Base-by-base conservation (phyloP, 1,284 basidiomycete genomes). In the Coriolopsis trogii region DNA sequence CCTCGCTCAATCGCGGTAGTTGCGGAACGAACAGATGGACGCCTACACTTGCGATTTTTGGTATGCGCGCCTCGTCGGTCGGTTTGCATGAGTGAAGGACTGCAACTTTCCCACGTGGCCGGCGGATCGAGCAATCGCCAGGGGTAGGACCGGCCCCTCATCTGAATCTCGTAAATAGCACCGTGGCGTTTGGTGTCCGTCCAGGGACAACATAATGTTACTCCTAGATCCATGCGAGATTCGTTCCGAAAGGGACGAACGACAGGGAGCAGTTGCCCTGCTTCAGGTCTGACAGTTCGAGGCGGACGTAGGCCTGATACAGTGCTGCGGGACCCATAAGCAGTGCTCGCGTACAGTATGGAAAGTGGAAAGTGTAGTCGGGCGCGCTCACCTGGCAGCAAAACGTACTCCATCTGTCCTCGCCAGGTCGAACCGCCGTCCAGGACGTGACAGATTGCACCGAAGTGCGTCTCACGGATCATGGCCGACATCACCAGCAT, bases 381-480 rank as follows among this genome's bases (percentile, higher is more conserved):
- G 24, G 33, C 33, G 28, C 33, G 36, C n/a, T 26, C 41, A 39
- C 36, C 46, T 31, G 23, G 21, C 15, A 15, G 34, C 20, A 20
- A 12, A 24, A 41, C 18, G n/a, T 36, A n/a, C 31, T 41, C 37
- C 43, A 21, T 38, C 31, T 36, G 51, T 24, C 45, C 39, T 36
- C 48, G 51, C 39, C 45, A 31, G 29, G 42, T 41, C 44, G 33
- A 20, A 21, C 16, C 18, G 18, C 41, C 33, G 41, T 41, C 34
- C 36, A 38, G 26, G 18, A 49, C 28, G 18, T 41, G 42, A 23
- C n/a, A n/a, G n/a, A n/a, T n/a, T n/a, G n/a, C n/a, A n/a, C n/a
- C n/a, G n/a, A n/a, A n/a, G n/a, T n/a, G 38, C 43, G 45, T 51
- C 49, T 34, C 49, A 51, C 43, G 42, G 49, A 41, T 51, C 38